Evolutionary conservation across 179 eudicot genomes (phyloP), one percentile per base, ranked within the genome.

Genomic region (Spergularia azorica): DNA sequence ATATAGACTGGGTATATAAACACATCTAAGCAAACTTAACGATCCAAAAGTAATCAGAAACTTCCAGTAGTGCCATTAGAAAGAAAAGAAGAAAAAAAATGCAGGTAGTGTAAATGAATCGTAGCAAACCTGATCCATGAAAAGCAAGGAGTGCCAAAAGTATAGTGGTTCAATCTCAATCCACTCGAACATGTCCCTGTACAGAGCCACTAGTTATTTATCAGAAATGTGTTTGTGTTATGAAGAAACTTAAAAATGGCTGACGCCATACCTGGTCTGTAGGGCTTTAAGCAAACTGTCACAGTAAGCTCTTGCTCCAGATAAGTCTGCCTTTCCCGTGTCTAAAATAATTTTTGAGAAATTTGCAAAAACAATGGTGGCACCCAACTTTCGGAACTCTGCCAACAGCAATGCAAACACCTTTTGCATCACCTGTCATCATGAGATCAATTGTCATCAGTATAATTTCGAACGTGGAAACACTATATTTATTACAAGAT

Each of bases 181-280:
- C 97, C 97, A 95, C 83, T 95, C 97, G 70, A 95, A 95, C 67
- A 95, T 84, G 73, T 95, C 97, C 85, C 99, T 95, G 77, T 38
- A 76, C 20, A 41, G 38, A 55, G 73, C 46, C 50, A 50, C 54
- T 26, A 60, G 67, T 82, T 46, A 79, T 32, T 52, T 18, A 54
- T 54, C 59, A 50, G 51, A 75, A 65, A 71, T 21, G 11, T 56
- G 64, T 50, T 39, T 63, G 2, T 17, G 56, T 70, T 32, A 63
- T 50, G 55, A 62, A 26, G 20, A 71, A 67, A 43, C 8, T 5
- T 7, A 21, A 15, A 48, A 14, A 13, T 7, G 63, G 66, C 76
- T 41, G 64, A 75, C 39, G 74, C 80, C 60, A 67, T 59, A 93
- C 99, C 99, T 90, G 57, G 92, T 73, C 78, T 93, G 95, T 72